Conservation (phyloP, 257 asterid species). For the Anisodus tanguticus region DNA sequence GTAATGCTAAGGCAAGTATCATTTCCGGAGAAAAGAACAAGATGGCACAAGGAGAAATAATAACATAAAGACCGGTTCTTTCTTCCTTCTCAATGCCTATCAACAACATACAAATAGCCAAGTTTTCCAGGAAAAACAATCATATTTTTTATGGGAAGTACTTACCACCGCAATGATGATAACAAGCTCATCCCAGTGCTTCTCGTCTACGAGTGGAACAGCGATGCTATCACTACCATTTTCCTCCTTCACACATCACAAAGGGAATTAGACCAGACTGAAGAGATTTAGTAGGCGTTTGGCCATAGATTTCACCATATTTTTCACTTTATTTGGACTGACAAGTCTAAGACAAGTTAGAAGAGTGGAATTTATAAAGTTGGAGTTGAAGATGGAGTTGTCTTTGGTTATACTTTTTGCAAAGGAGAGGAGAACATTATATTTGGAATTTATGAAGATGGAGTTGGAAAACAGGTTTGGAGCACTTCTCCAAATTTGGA, state of each 20-base stretch:
- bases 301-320: too few relatives aligned
- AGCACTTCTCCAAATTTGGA: too few relatives aligned
- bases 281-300: background rate
- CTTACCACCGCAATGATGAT: slow-evolving; percentile 88
- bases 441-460: too few relatives aligned
- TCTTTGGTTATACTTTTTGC: too few relatives aligned
- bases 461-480: too few relatives aligned
- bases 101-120: background rate
- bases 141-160: slow-evolving; percentile 29
- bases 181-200: slow-evolving; percentile 96
- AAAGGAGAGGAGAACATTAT: too few relatives aligned
- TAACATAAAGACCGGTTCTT: background rate
- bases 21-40: background rate
- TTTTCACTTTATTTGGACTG: too few relatives aligned
- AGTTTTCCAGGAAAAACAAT: slow-evolving; percentile 1
- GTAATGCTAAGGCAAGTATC: background rate
- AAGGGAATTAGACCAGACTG: slow-evolving; percentile 30
- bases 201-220: slow-evolving; percentile 89
- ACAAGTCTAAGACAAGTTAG: too few relatives aligned
- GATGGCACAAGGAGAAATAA: slow-evolving; percentile 25
- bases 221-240: slow-evolving; percentile 90
- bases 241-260: slow-evolving; percentile 60
- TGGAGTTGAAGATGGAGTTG: too few relatives aligned
- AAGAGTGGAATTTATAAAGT: too few relatives aligned
- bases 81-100: background rate